Evolutionary conservation across 2,329 filamentous ascomycete genomes (phyloP).

Genomic region (Microdochium paspali): DNA sequence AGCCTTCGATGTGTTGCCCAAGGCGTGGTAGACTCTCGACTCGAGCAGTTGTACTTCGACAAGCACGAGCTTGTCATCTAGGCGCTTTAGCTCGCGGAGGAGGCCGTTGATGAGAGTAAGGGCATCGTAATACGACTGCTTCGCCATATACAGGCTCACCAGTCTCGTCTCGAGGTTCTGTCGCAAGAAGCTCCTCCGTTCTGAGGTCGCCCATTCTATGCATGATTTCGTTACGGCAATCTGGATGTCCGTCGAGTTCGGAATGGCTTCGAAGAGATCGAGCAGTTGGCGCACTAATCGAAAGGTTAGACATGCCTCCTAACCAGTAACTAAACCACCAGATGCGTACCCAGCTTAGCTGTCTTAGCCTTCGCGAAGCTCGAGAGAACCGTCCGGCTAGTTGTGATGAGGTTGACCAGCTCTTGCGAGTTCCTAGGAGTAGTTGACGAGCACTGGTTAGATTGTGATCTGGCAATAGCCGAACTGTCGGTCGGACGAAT

Average conservation of each 20-base stretch:
- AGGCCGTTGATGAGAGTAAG: slow-evolving; percentile 94
- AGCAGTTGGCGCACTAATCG: slow-evolving; percentile 82
- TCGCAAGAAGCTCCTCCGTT: slow-evolving; percentile 90
- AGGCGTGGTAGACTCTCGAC: slow-evolving; percentile 91
- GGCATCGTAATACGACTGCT: slow-evolving; percentile 95
- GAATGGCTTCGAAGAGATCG: slow-evolving; percentile 89
- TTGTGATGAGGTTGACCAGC: slow-evolving; percentile 80
- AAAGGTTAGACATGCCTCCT: not conserved
- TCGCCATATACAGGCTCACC: slow-evolving; percentile 89
- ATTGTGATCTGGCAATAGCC: slow-evolving; percentile 2
- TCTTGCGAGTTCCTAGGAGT: slow-evolving; percentile 62
- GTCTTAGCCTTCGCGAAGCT: slow-evolving; percentile 99
- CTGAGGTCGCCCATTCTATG: slow-evolving; percentile 97
- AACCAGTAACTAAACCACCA: not conserved
- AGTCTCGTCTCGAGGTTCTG: slow-evolving; percentile 97
- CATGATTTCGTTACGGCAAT: slow-evolving; percentile 95
- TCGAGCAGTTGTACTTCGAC: slow-evolving; percentile 97
- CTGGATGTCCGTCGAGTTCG: slow-evolving; percentile 89
- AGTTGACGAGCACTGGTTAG: slow-evolving; percentile 14
- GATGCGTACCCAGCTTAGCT: slow-evolving; percentile 76
- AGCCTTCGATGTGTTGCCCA: slow-evolving; percentile 93
- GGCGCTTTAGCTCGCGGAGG: slow-evolving; percentile 89
- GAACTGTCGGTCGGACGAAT: not conserved
- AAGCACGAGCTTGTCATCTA: slow-evolving; percentile 96
- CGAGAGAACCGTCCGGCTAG: slow-evolving; percentile 83